Conservation (phyloP, 2,329 filamentous ascomycete species). For the Tolypocladium capitatum region DNA sequence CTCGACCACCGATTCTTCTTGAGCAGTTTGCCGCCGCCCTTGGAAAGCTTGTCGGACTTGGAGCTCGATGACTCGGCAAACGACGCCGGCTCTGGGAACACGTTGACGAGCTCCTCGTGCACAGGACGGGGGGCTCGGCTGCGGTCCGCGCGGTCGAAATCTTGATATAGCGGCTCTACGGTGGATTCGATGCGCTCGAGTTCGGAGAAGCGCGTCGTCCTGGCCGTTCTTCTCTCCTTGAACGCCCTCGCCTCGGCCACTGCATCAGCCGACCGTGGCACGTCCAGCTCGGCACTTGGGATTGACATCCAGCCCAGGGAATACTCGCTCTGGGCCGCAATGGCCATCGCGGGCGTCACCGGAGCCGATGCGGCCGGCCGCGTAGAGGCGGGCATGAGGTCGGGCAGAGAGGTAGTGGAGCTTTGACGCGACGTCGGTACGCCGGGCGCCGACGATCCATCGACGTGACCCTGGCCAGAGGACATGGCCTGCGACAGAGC, state of each 20-base stretch:
- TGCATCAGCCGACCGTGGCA: background rate
- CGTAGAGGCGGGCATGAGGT: constrained; percentile 6
- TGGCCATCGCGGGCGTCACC: constrained; percentile 4
- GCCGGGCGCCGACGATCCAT: constrained; percentile 1
- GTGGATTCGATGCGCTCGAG: constrained; percentile 17
- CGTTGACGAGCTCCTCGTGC: constrained; percentile 9
- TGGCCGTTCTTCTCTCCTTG: constrained; percentile 10
- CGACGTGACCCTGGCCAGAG: background rate
- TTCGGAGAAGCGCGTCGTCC: constrained; percentile 15
- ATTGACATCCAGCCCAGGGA: constrained; percentile 3
- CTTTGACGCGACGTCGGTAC: constrained; percentile 6
- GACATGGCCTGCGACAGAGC: background rate
- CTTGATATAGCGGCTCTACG: constrained; percentile 5
- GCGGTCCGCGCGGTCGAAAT: constrained; percentile 2
- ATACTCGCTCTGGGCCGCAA: constrained; percentile 3
- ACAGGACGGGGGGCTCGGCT: constrained; percentile 4
- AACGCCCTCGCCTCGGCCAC: background rate
- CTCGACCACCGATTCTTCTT: constrained; percentile 13
- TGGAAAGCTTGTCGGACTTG: constrained; percentile 17
- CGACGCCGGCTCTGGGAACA: constrained; percentile 9
- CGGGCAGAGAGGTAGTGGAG: constrained; percentile 10
- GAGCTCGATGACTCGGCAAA: constrained; percentile 6
- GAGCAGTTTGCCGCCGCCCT: constrained; percentile 12
- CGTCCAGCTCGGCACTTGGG: constrained; percentile 1
- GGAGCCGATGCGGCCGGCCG: constrained; percentile 4